Conservation (phyloP, 192 early-diverging fungal genomes). For the Phlyctochytrium planicorne region DNA sequence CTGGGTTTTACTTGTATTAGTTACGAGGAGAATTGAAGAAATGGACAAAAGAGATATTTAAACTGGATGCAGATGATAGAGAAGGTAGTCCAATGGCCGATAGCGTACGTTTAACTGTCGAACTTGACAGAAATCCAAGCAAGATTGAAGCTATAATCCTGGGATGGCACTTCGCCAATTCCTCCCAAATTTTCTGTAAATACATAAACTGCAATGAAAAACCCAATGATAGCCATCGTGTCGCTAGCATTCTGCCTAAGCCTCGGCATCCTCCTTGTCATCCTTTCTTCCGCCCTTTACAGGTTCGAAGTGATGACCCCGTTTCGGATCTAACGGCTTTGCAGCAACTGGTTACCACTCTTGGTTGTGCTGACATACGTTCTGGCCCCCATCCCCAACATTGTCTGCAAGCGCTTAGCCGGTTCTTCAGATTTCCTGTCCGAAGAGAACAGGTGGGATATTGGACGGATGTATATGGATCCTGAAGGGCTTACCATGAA, state of each 20-base stretch:
- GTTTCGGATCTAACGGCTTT: background rate
- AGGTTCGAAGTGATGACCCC: slow-evolving; percentile 47
- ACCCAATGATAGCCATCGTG: slow-evolving; percentile 67
- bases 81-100: too few relatives aligned
- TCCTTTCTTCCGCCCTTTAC: slow-evolving; percentile 93
- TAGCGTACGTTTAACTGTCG: too few relatives aligned
- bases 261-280: slow-evolving; percentile 86
- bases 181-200: background rate
- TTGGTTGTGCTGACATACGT: slow-evolving; percentile 91
- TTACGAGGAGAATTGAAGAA: too few relatives aligned
- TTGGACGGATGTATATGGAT: slow-evolving; percentile 26
- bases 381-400: slow-evolving; percentile 90
- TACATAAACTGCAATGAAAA: slow-evolving; percentile 1
- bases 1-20: too few relatives aligned
- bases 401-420: slow-evolving; percentile 72
- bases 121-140: too few relatives aligned
- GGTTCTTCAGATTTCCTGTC: slow-evolving; percentile 42
- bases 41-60: too few relatives aligned
- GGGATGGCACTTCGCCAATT: too few relatives aligned
- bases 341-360: slow-evolving; percentile 96
- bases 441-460: slow-evolving; percentile 64
- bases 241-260: slow-evolving; percentile 89
- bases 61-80: too few relatives aligned
- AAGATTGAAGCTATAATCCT: too few relatives aligned
- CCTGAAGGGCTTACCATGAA: slow-evolving; percentile 48